Conservation (phyloP, 1,139 yeast genomes). For the Yamadazyma kanchanaburiensis region DNA sequence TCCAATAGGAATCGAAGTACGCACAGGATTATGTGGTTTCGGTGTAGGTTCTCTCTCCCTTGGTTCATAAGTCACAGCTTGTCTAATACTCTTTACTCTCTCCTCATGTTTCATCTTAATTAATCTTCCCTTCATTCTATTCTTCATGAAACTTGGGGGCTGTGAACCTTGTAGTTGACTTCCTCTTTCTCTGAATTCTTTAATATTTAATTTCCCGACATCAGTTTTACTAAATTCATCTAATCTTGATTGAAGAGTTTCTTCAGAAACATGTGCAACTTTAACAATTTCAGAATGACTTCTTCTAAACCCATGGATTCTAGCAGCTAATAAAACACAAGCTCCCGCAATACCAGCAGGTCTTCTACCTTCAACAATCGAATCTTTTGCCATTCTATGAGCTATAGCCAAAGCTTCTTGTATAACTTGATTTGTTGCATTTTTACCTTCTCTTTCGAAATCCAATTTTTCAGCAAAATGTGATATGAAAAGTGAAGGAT, state of each 20-base stretch:
- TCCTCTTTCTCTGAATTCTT: constrained; percentile 57
- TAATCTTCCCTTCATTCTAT: too few species aligned
- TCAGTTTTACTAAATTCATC: constrained; percentile 81
- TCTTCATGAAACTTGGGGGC: not conserved
- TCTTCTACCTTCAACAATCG: constrained; percentile 95
- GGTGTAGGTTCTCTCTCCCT: too few species aligned
- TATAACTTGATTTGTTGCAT: constrained; percentile 67
- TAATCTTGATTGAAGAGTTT: constrained; percentile 83
- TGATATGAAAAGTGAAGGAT: constrained; percentile 89
- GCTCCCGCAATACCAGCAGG: constrained; percentile 99
- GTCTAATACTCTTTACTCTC: too few species aligned
- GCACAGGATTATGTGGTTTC: too few species aligned
- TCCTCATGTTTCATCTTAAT: too few species aligned
- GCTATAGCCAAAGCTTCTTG: constrained; percentile 86
- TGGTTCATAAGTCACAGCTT: too few species aligned
- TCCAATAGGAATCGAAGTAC: too few species aligned
- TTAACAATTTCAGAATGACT: constrained; percentile 93
- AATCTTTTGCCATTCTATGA: constrained; percentile 87
- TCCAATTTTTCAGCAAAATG: constrained; percentile 88
- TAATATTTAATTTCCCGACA: constrained; percentile 70
- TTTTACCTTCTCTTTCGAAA: constrained; percentile 46
- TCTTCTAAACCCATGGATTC: constrained; percentile 93
- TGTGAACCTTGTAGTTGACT: too few species aligned
- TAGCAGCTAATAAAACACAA: constrained; percentile 83
- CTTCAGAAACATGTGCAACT: constrained; percentile 93